phyloP scores from a whole-genome alignment of 2,329 filamentous ascomycete genomes.

The Zymoseptoria pseudotritici region DNA sequence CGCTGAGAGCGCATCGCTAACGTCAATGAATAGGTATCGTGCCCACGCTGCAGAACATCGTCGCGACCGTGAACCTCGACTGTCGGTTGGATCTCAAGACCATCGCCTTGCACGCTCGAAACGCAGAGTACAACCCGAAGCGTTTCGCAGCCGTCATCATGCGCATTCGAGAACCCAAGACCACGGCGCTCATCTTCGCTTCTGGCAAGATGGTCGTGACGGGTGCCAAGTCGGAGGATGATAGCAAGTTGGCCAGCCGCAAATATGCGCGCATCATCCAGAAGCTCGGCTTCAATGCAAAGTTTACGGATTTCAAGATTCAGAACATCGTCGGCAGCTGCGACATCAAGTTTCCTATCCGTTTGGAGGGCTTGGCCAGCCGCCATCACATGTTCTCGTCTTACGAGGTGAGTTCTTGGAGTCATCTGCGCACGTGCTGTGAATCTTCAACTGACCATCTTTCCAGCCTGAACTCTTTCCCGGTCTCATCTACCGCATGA shows the following conservation, averaged over 20 bases:
- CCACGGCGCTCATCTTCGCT: conserved; percentile 94
- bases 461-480: conserved; percentile 78
- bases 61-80: conserved; percentile 95
- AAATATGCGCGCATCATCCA: conserved; percentile 99
- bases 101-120: conserved; percentile 94
- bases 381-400: conserved; percentile 99
- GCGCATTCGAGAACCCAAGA: conserved; percentile 99
- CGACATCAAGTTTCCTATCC: conserved; percentile 99
- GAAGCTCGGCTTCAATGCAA: conserved; percentile 98
- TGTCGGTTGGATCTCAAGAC: conserved; percentile 98
- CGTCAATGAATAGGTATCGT: conserved; percentile 32
- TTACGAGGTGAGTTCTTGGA: conserved; percentile 57
- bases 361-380: conserved; percentile 87
- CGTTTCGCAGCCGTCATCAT: conserved; percentile 56
- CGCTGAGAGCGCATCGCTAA: conserved; percentile 63
- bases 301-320: conserved; percentile 99
- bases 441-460: not conserved
- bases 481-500: conserved; percentile 99
- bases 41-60: conserved; percentile 21
- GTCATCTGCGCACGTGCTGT: not conserved
- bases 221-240: conserved; percentile 94
- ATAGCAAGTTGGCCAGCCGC: conserved; percentile 90
- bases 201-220: conserved; percentile 99
- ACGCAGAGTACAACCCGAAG: conserved; percentile 98
- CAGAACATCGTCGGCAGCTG: conserved; percentile 98